Percentiles rank a stretch among this genome's conserved stretches.
These are phyloP conservation scores for Smittium mucronatum DNA, from an alignment of 371 early-diverging fungal genomes.

Conservation along the genomic window DNA sequence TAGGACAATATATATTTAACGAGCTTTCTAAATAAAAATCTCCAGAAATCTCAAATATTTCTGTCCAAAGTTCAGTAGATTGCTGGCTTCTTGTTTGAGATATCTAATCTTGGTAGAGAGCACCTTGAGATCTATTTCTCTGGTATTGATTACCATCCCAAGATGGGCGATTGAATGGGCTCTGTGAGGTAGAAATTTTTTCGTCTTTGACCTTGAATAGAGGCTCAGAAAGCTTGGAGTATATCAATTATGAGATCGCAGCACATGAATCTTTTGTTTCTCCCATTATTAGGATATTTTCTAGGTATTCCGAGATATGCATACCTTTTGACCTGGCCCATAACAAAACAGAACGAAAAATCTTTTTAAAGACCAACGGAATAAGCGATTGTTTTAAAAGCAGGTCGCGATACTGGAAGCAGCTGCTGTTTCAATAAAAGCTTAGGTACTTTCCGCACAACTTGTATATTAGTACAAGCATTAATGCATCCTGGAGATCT, in stretches of 20 bases:
- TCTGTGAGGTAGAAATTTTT: conserved; percentile 23
- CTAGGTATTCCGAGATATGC: conserved; percentile 28
- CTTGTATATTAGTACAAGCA: conserved; percentile 25
- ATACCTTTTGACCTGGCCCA: conserved; percentile 26
- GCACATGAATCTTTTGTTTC: conserved; percentile 8
- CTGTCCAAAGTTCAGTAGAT: not conserved
- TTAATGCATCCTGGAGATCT: conserved; percentile 31
- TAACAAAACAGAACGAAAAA: conserved; percentile 27
- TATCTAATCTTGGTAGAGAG: not conserved
- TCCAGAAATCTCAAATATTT: conserved; percentile 10
- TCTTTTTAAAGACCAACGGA: conserved; percentile 34
- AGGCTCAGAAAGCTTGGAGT: conserved; percentile 18
- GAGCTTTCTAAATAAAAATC: conserved; percentile 10
- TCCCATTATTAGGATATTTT: conserved; percentile 27
- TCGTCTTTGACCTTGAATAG: conserved; percentile 27
- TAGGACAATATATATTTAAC: conserved; percentile 6
- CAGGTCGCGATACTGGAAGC: conserved; percentile 34
- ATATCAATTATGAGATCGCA: conserved; percentile 17
- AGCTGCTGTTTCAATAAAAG: conserved; percentile 33
- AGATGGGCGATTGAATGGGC: conserved; percentile 29
- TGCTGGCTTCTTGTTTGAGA: not conserved
- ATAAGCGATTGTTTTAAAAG: conserved; percentile 36
- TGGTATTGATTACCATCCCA: conserved; percentile 31
- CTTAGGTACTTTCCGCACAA: conserved; percentile 30
- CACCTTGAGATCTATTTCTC: not conserved